Conservation (phyloP, 768 basidiomycete genomes). For the Termitomyces sp. region DNA sequence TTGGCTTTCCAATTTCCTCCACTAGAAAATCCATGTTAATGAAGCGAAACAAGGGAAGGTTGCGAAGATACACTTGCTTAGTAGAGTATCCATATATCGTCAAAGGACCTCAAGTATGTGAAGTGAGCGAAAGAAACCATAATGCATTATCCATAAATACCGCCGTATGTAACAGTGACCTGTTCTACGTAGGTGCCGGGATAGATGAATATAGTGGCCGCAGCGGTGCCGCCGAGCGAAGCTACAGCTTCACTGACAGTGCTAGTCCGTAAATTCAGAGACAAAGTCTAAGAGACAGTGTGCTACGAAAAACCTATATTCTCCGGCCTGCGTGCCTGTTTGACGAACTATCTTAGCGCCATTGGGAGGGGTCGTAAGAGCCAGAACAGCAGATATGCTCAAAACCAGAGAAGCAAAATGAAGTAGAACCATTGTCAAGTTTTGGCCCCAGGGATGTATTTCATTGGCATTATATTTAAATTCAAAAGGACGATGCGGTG, state of each 20-base stretch:
- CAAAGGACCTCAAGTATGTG: constrained; percentile 7
- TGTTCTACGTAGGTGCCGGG: constrained; percentile 24
- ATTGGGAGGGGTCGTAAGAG: constrained; percentile 17
- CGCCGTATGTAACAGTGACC: constrained; percentile 17
- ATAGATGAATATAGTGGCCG: constrained; percentile 19
- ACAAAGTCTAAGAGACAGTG: neutral
- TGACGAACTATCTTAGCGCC: constrained; percentile 23
- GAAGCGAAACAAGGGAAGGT: neutral
- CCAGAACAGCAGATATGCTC: constrained; percentile 9
- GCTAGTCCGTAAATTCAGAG: neutral
- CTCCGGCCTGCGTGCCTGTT: constrained; percentile 17
- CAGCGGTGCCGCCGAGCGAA: constrained; percentile 16
- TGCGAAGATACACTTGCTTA: constrained; percentile 9
- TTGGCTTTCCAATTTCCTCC: constrained; percentile 20
- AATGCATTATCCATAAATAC: neutral
- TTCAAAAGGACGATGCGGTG: neutral
- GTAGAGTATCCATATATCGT: constrained; percentile 21
- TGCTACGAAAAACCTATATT: constrained; percentile 14
- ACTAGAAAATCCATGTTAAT: constrained; percentile 3
- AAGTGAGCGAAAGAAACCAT: neutral
- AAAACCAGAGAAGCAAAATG: constrained; percentile 9
- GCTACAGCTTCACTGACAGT: constrained; percentile 20
- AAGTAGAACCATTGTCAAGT: constrained; percentile 3
- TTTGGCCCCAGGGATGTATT: neutral
- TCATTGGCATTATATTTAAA: neutral